phyloP scores from a whole-genome alignment of 768 basidiomycete species.

The Mrakia gelida region DNA sequence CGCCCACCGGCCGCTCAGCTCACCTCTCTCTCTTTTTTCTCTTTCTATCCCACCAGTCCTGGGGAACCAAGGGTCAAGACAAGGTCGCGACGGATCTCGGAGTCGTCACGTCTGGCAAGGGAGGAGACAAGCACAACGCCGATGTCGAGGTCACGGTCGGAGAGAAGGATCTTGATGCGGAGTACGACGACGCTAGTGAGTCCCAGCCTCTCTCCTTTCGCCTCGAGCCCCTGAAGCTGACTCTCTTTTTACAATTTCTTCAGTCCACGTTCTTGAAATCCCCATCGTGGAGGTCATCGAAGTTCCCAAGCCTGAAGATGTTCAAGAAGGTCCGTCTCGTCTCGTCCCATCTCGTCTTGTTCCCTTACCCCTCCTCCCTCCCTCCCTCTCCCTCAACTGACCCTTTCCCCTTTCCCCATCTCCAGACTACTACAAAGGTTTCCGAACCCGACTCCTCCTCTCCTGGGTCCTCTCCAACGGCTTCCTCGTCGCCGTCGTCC shows the following conservation, averaged over 20 bases:
- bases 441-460: constrained; percentile 86
- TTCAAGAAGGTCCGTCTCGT: constrained; percentile 24
- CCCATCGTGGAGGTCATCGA: constrained; percentile 66
- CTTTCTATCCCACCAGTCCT: constrained; percentile 50
- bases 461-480: constrained; percentile 82
- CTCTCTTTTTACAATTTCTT: not conserved
- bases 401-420: not conserved
- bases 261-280: constrained; percentile 63
- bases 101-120: constrained; percentile 58
- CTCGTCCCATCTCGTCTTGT: not conserved
- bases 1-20: too few species aligned
- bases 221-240: not conserved
- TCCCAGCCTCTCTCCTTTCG: not conserved
- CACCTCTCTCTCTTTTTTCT: not conserved
- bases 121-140: constrained; percentile 54
- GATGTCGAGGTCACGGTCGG: constrained; percentile 67
- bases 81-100: constrained; percentile 80
- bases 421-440: constrained; percentile 73
- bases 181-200: constrained; percentile 74
- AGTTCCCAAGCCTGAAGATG: constrained; percentile 8
- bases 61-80: constrained; percentile 95
- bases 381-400: not conserved
- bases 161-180: constrained; percentile 57
- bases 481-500: constrained; percentile 36
- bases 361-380: not conserved